Percentiles rank a stretch among this genome's conserved stretches.
phyloP scores from a whole-genome alignment of 208 protist species.

The Zelonia costaricensis region DNA sequence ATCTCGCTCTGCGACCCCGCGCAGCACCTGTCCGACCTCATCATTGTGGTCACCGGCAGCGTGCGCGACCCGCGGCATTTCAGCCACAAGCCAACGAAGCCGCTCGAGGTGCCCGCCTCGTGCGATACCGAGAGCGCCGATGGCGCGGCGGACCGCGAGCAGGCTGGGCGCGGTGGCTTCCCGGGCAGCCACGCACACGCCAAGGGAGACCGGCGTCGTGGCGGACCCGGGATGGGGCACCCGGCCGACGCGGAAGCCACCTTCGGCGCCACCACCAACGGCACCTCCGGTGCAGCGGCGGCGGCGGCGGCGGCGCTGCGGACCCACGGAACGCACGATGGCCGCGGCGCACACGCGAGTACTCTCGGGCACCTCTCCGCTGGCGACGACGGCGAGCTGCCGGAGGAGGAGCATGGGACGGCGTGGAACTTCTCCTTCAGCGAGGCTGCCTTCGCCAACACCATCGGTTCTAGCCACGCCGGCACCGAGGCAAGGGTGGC shows the following conservation, averaged over 20 bases:
- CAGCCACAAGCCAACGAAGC: conserved; percentile 45
- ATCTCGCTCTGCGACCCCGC: conserved; percentile 72
- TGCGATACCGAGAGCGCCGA: conserved; percentile 23
- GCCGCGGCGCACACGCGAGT: neutral
- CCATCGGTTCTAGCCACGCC: neutral
- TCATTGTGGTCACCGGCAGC: conserved; percentile 59
- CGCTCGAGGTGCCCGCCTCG: conserved; percentile 40
- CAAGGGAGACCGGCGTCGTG: neutral
- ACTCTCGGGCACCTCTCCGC: neutral
- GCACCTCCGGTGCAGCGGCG: neutral
- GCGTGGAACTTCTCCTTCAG: conserved; percentile 27
- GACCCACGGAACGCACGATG: neutral
- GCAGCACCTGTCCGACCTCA: conserved; percentile 74
- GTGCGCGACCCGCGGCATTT: conserved; percentile 75
- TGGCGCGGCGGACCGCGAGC: conserved; percentile 8
- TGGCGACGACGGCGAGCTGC: neutral
- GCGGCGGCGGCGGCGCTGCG: neutral
- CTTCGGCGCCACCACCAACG: neutral
- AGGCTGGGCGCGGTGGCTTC: conserved; percentile 3
- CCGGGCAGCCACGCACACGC: neutral
- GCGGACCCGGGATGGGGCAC: neutral
- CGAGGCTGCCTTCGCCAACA: conserved; percentile 4
- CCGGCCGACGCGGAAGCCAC: neutral
- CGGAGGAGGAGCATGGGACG: neutral
- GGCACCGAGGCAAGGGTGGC: too few relatives aligned